A percentile compares a stretch with the other conserved stretches of the same genome.
phyloP scores from a whole-genome alignment of 2,329 filamentous ascomycete species.

The Coniosporium uncinatum region DNA sequence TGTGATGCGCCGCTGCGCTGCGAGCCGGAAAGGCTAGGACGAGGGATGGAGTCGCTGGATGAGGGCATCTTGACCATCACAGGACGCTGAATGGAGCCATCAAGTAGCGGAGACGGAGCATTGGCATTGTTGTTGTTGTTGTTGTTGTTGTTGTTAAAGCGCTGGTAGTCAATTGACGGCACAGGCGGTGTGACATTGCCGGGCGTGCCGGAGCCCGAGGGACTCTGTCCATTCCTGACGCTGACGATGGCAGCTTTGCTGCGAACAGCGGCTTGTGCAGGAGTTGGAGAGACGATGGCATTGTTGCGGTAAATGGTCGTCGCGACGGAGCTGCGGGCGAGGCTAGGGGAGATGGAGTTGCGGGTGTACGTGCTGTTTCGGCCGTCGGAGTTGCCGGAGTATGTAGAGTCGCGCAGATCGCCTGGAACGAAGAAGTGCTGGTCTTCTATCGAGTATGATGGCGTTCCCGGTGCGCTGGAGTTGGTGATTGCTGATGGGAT shows the following conservation, averaged over 20 bases:
- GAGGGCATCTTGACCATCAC: constrained; percentile 35
- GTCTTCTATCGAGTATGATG: constrained; percentile 57
- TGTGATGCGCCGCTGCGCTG: constrained; percentile 28
- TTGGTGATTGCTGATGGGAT: constrained; percentile 58
- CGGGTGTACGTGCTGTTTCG: constrained; percentile 36
- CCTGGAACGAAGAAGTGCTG: constrained; percentile 93
- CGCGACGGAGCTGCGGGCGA: constrained; percentile 58
- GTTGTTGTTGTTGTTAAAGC: background rate
- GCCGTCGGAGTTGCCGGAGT: constrained; percentile 64
- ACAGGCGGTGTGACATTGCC: constrained; percentile 61
- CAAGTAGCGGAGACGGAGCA: constrained; percentile 1
- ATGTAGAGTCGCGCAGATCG: constrained; percentile 87
- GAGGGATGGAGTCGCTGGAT: constrained; percentile 13
- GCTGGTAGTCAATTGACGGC: constrained; percentile 60
- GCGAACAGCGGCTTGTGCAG: constrained; percentile 81
- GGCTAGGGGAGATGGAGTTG: constrained; percentile 39
- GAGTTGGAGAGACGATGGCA: constrained; percentile 66
- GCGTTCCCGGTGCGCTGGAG: constrained; percentile 48
- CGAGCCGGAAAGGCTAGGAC: constrained; percentile 20
- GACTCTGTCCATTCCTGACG: constrained; percentile 61
- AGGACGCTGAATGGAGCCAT: constrained; percentile 20
- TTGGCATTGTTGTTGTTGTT: too few species aligned
- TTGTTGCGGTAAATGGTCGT: constrained; percentile 95
- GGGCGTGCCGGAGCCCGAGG: constrained; percentile 21
- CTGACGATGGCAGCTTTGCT: constrained; percentile 91